These are phyloP conservation scores for Cercospora sp. DNA, from an alignment of 2,329 filamentous ascomycete genomes.

Conservation along the genomic window DNA sequence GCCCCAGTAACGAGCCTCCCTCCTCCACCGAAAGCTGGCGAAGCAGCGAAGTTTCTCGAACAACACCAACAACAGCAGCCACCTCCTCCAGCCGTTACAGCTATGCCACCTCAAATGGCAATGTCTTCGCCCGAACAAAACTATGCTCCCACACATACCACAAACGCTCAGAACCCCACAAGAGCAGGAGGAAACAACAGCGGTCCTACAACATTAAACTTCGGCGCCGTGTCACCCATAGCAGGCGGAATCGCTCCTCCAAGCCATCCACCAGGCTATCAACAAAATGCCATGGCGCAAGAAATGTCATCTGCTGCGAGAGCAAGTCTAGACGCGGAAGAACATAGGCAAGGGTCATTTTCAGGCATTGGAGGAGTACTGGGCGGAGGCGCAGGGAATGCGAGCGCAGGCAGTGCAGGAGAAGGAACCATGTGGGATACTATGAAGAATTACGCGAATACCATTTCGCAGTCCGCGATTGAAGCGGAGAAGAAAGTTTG, in stretches of 20 bases:
- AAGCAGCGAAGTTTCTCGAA: slow-evolving; percentile 14
- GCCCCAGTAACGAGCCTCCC: slow-evolving; percentile 37
- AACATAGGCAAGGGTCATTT: slow-evolving; percentile 25
- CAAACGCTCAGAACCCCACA: slow-evolving; percentile 28
- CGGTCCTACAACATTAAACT: slow-evolving; percentile 43
- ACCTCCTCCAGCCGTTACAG: slow-evolving; percentile 16
- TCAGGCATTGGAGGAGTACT: slow-evolving; percentile 14
- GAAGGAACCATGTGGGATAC: slow-evolving; percentile 36
- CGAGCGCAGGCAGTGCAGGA: slow-evolving; percentile 22
- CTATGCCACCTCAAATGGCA: slow-evolving; percentile 44
- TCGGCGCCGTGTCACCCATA: slow-evolving; percentile 36
- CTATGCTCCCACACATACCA: slow-evolving; percentile 43
- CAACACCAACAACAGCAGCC: slow-evolving; percentile 26
- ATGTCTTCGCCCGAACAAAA: slow-evolving; percentile 43
- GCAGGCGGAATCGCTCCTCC: slow-evolving; percentile 32
- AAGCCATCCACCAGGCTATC: slow-evolving; percentile 50
- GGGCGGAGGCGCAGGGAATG: slow-evolving; percentile 30
- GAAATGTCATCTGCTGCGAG: slow-evolving; percentile 42
- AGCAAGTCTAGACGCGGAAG: slow-evolving; percentile 36
- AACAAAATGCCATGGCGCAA: slow-evolving; percentile 48
- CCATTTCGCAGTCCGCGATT: slow-evolving; percentile 44
- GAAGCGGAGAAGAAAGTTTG: slow-evolving; percentile 51
- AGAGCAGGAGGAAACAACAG: no score
- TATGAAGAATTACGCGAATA: slow-evolving; percentile 46
- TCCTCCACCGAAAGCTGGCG: slow-evolving; percentile 45